Base-by-base conservation (phyloP, 169 alveolate genomes). In the Miamiensis avidus region DNA sequence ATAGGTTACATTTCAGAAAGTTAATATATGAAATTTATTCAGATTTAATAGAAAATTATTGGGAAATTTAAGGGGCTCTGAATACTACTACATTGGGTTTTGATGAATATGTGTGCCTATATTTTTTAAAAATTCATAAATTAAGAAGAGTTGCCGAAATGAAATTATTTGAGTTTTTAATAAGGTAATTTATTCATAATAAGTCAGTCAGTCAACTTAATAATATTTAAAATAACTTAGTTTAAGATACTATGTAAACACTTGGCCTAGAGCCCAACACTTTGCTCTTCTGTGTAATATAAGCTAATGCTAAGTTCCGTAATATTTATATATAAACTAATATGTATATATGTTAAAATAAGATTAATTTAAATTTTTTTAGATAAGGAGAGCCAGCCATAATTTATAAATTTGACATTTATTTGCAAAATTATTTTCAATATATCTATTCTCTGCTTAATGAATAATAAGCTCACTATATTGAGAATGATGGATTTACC, bases 371-470 rank as follows among this genome's bases (percentile, higher is more conserved):
- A n/a, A n/a, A n/a, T n/a, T n/a, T n/a, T n/a, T n/a, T n/a, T n/a
- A n/a, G n/a, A n/a, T 15, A 27, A 0, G 26, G 31, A 34, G 84
- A 79, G 31, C 34, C 34, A 1, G 30, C 73, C 76, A 4, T 11
- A 49, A 79, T 31, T 0, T 77, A 34, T 79, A 79, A 79, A 79
- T 79, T 79, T 65, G 84, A 79, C 65, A 79, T 79, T 29, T 79
- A 49, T 65, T 29, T 65, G 28, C 29, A 79, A 64, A 49, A 49
- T 79, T 79, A 28, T 31, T 79, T 79, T 74, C 49, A 49, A n/a
- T 79, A 49, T 29, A 49, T 33, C 20, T 79, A 49, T 29, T 34
- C 34, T 28, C 34, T 31, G 29, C 1, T 79, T 6, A 79, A 49
- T 15, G 76, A 79, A n/a, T 29, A 20, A 16, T 49, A 49, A n/a